Conservation (phyloP, 257 asterid genomes). For the Nicotiana undulata region DNA sequence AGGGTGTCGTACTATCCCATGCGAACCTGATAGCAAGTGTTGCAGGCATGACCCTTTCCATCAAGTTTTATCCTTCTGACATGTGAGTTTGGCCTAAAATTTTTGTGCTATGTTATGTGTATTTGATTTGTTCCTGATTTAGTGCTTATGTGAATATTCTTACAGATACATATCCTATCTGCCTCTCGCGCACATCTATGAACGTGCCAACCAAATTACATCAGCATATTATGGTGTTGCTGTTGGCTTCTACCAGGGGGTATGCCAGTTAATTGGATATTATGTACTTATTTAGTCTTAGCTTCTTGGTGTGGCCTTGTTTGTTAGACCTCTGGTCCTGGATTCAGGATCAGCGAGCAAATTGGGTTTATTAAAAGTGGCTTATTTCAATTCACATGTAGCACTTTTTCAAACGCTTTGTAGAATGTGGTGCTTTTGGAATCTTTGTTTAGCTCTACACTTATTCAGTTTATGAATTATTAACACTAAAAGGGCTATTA, state of each 20-base stretch:
- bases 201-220: constrained; percentile 80
- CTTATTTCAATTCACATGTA: neutral
- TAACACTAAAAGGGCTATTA: neutral
- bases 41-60: constrained; percentile 47
- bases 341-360: neutral
- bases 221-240: constrained; percentile 55
- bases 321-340: neutral
- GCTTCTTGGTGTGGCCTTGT: constrained; percentile 9
- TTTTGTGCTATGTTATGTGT: neutral
- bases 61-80: constrained; percentile 67
- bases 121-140: constrained; percentile 3
- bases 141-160: constrained; percentile 3
- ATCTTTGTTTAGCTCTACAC: neutral
- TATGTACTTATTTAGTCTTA: constrained; percentile 5
- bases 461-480: neutral
- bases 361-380: neutral
- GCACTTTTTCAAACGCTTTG: neutral
- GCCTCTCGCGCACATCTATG: constrained; percentile 97
- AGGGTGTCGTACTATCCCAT: constrained; percentile 91
- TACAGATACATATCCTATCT: constrained; percentile 90
- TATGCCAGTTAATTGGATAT: constrained; percentile 26
- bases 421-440: neutral
- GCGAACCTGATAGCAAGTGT: constrained; percentile 69
- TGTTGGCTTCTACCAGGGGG: constrained; percentile 93
- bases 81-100: constrained; percentile 52